Percentiles rank a stretch among this genome's conserved stretches.
Conservation (phyloP, 441 rosid genomes). For the Populus hybrid region DNA sequence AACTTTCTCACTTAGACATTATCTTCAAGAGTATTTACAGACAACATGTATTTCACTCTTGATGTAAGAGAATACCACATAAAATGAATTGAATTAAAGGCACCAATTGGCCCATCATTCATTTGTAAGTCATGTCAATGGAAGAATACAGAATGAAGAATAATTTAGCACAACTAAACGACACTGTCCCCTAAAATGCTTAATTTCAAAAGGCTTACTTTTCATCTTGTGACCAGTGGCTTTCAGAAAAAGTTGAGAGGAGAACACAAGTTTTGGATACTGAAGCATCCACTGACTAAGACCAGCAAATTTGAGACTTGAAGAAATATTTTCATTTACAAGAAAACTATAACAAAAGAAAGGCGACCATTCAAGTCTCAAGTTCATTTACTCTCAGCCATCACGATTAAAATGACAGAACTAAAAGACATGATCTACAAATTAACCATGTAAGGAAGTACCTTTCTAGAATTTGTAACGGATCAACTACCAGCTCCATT, state of each 20-base stretch:
- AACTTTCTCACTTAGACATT: neutral
- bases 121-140: neutral
- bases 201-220: neutral
- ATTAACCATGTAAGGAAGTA: slow-evolving; percentile 18
- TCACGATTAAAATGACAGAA: neutral
- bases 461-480: slow-evolving; percentile 90
- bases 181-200: neutral
- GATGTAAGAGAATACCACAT: neutral
- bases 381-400: neutral
- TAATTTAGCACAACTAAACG: neutral
- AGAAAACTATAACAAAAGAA: neutral
- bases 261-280: neutral
- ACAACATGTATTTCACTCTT: neutral
- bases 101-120: neutral
- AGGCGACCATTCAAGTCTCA: neutral
- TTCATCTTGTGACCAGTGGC: neutral
- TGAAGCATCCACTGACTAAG: neutral
- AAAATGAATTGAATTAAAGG: neutral
- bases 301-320: neutral
- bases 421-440: neutral
- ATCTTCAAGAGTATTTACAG: neutral
- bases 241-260: neutral
- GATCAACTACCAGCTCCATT: slow-evolving; percentile 95
- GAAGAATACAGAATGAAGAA: neutral
- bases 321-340: neutral